These are phyloP conservation scores for Neurospora terricola DNA, from an alignment of 495 filamentous ascomycete genomes.

Conservation along the genomic window DNA sequence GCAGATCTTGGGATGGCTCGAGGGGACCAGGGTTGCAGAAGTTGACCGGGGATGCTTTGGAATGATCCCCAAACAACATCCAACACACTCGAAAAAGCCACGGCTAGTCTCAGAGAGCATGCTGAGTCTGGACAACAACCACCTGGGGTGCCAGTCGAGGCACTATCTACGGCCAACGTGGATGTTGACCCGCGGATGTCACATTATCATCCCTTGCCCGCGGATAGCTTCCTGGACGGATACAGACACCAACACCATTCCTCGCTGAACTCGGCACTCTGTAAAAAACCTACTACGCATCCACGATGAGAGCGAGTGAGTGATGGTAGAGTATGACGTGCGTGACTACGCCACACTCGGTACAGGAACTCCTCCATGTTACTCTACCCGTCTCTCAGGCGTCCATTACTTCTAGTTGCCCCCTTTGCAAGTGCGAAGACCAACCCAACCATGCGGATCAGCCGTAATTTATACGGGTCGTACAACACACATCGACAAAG, in stretches of 20 bases:
- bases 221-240: constrained; percentile 2
- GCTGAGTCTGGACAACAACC: not conserved
- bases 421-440: not conserved
- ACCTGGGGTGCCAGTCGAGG: not conserved
- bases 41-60: not conserved
- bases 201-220: not conserved
- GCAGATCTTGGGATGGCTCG: not conserved
- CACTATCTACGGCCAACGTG: not conserved
- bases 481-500: constrained; percentile 5
- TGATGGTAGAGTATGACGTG: constrained; percentile 10
- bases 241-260: not conserved
- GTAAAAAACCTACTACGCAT: not conserved
- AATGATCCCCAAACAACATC: not conserved
- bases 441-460: constrained; percentile 2
- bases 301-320: not conserved
- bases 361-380: not conserved
- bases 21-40: not conserved
- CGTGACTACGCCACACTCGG: constrained; percentile 17
- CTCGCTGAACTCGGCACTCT: constrained; percentile 2
- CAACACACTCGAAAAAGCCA: not conserved
- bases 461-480: constrained; percentile 3
- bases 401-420: not conserved
- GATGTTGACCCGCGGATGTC: not conserved
- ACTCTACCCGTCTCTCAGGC: constrained; percentile 1
- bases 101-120: not conserved